Conservation (phyloP, 2,329 filamentous ascomycete genomes). For the Trichoderma sp. region DNA sequence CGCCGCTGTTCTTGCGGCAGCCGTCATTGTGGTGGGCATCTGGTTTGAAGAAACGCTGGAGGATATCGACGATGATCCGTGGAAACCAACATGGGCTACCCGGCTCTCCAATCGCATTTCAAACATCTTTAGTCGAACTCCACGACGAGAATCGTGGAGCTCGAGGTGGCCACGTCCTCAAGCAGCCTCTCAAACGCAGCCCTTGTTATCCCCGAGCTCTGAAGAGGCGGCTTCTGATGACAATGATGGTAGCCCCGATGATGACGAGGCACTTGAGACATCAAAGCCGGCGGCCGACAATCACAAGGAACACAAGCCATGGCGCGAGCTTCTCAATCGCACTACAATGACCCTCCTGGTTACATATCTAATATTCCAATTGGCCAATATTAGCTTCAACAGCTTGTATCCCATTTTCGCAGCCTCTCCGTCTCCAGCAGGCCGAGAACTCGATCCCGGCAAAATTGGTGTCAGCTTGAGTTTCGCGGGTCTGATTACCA, state of each 20-base stretch:
- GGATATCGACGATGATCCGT: slow-evolving; percentile 32
- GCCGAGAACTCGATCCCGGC: slow-evolving; percentile 71
- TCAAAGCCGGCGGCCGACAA: slow-evolving; percentile 9
- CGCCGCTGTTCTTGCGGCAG: slow-evolving; percentile 68
- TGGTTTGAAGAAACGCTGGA: slow-evolving; percentile 80
- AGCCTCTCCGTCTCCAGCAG: slow-evolving; percentile 71
- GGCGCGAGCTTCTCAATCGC: slow-evolving; percentile 67
- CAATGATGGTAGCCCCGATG: slow-evolving; percentile 23
- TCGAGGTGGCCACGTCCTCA: slow-evolving; percentile 40
- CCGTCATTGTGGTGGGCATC: slow-evolving; percentile 72
- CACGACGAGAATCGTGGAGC: slow-evolving; percentile 40
- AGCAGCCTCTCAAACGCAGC: slow-evolving; percentile 28
- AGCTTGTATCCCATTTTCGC: slow-evolving; percentile 94
- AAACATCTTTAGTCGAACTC: slow-evolving; percentile 6
- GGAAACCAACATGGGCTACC: slow-evolving; percentile 38
- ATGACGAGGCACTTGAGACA: neutral
- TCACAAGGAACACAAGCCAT: slow-evolving; percentile 29
- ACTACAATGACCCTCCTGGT: slow-evolving; percentile 79
- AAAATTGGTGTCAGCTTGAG: slow-evolving; percentile 86
- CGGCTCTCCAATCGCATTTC: slow-evolving; percentile 33
- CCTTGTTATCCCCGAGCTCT: slow-evolving; percentile 31
- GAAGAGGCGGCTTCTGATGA: slow-evolving; percentile 30
- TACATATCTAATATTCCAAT: slow-evolving; percentile 90
- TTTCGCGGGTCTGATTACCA: slow-evolving; percentile 81
- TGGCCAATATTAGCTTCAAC: slow-evolving; percentile 94